Base-by-base conservation (phyloP, 192 early-diverging fungal species). In the Coemansia sp. region DNA sequence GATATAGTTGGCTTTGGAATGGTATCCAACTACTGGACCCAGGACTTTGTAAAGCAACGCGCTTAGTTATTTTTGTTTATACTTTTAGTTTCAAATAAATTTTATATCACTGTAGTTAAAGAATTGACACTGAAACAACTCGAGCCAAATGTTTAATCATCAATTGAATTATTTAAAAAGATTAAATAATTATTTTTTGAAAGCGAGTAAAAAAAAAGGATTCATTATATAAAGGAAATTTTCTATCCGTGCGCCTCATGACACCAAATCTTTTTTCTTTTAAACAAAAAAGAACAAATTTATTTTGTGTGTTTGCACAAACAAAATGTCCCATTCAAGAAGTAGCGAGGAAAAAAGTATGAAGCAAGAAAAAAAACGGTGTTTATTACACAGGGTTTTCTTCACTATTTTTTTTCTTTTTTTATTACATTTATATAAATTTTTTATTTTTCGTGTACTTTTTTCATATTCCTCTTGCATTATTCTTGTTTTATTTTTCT, bases 1-100 rank as follows among this genome's bases (percentile, higher is more conserved):
- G 55, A 57, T 18, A 57, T 57, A 8, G 55, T 35, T 57, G 55
- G 55, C 1, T 57, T 57, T 15, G 55, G 55, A 15, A 32, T 34
- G 34, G 32, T 32, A 8, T 28, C 32, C 2, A 57, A 57, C 33
- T 57, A 35, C 55, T 57, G 55, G 55, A 57, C 55, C 28, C 55
- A 57, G 55, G 55, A 35, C 33, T 57, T 57, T 57, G 55, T 57
- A 57, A 57, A 57, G 33, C 11, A 11, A 8, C 33, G 5, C 6
- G 14, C 32, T 15, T 57, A 57, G 17, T 15, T 48, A 48, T 48
- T 48, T 28, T 28, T 28, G 22, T 28, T 28, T 28, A 28, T 28
- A 28, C 22, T 0, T 28, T 28, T 28, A 1, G 22, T 28, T 28
- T 28, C 22, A 28, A 28, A 28, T 28, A 28, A 28, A 28, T 28